Base-by-base conservation (phyloP, 495 filamentous ascomycete genomes). In the Evernia prunastri region DNA sequence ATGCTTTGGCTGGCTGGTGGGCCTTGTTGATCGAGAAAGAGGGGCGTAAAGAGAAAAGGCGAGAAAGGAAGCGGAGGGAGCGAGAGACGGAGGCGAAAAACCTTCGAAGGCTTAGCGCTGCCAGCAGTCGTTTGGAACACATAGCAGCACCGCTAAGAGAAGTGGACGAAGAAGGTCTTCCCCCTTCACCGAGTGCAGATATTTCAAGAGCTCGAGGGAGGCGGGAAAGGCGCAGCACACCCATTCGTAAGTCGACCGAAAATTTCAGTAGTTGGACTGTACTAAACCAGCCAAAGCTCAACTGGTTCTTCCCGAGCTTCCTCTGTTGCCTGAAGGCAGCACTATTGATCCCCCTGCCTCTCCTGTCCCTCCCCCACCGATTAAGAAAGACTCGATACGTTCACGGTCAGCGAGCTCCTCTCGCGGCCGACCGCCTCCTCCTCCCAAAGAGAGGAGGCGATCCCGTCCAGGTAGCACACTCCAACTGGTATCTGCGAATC, bases 1-100 rank as follows among this genome's bases (percentile, higher is more conserved):
- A 98, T 73, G 81, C 84, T 13, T 77, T 98, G 43, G 92, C 92
- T 56, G 94, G 94, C 13, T 98, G 94, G 94, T 98, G 94, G 94
- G 89, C 90, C 23, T 75, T 98, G 31, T 75, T 97, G 63, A 88
- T 97, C 59, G 94, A 97, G 71, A 97, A 97, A 73, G 94, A 98
- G 71, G 89, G 95, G 73, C 84, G 92, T 5, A 98, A 97, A 73
- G 88, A 91, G 65, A 81, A 79, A 63, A 86, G 92, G 65, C 81
- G 89, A 67, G 92, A 97, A 67, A 83, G 86, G 54, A 96, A 91
- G 71, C 86, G 95, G 40, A 90, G 82, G 70, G 92, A 97, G 72
- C 84, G 83, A 60, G 92, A 96, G 66, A 81, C 80, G 20, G 93
- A 96, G 69, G 87, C 86, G 51, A 87, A 92, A 73, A 89, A 82